Evolutionary conservation across 2,329 filamentous ascomycete species (phyloP).

Genomic region (Dryadomyces sulphureus): DNA sequence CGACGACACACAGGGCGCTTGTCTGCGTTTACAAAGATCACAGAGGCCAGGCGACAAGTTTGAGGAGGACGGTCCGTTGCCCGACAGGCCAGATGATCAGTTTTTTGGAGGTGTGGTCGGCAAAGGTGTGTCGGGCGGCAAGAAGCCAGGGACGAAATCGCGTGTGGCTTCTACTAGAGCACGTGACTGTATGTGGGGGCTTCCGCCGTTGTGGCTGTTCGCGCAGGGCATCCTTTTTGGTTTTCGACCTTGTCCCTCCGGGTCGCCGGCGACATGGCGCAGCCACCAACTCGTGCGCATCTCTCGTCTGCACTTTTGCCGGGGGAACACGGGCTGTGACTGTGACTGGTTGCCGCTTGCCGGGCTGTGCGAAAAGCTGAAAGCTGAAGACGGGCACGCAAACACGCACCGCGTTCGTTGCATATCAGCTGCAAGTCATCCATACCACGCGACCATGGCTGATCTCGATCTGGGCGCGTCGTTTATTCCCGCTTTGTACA

Average conservation of each 20-base stretch:
- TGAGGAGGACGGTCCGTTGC: not conserved
- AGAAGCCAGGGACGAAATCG: not conserved
- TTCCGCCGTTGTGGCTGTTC: not conserved
- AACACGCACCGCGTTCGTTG: too few relatives aligned
- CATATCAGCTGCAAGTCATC: not conserved
- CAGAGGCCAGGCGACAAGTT: not conserved
- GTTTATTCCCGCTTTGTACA: conserved; percentile 73
- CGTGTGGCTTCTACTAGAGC: not conserved
- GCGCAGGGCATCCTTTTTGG: too few relatives aligned
- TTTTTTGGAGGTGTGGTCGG: not conserved
- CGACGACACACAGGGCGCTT: not conserved
- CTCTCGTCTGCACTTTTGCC: too few relatives aligned
- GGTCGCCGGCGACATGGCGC: too few relatives aligned
- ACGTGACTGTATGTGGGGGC: not conserved
- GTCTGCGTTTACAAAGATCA: not conserved
- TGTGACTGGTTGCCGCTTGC: too few relatives aligned
- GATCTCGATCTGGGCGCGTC: conserved; percentile 41
- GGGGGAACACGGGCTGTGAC: too few relatives aligned
- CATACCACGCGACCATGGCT: conserved; percentile 25
- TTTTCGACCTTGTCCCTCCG: not conserved
- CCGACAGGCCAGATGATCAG: not conserved
- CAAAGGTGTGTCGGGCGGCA: conserved; percentile 2
- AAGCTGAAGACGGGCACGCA: too few relatives aligned
- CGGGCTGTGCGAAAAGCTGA: too few relatives aligned
- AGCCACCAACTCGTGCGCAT: too few relatives aligned